A percentile compares a stretch with the other conserved stretches of the same genome.
phyloP scores from a whole-genome alignment of 1,139 yeast species.

The Yamadazyma triangularis region DNA sequence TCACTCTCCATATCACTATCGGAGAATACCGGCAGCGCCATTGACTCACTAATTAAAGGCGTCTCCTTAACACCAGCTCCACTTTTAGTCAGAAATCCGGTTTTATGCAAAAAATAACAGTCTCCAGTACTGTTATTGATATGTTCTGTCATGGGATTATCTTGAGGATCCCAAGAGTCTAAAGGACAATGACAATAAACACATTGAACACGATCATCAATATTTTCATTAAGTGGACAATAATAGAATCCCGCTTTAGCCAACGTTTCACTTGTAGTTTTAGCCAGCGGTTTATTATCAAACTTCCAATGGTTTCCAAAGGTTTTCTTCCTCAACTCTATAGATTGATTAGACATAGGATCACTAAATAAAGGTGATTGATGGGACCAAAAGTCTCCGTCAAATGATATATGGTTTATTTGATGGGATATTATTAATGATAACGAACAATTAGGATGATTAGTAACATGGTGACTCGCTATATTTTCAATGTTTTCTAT shows the following conservation, averaged over 20 bases:
- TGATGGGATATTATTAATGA: constrained; percentile 25
- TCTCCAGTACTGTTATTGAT: constrained; percentile 31
- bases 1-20: too few relatives aligned
- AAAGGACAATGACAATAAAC: constrained; percentile 65
- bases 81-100: too few relatives aligned
- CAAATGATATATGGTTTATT: constrained; percentile 8
- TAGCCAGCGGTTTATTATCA: constrained; percentile 27
- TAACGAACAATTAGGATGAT: constrained; percentile 46
- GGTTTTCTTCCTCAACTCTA: constrained; percentile 44
- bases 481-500: constrained; percentile 31
- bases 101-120: constrained; percentile 51
- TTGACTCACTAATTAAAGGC: too few relatives aligned
- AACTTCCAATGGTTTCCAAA: constrained; percentile 55
- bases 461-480: constrained; percentile 41
- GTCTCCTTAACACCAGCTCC: too few relatives aligned
- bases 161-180: constrained; percentile 69
- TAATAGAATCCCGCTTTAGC: constrained; percentile 55
- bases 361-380: constrained; percentile 25
- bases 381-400: constrained; percentile 15
- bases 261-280: constrained; percentile 37
- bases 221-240: constrained; percentile 42
- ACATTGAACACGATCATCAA: constrained; percentile 60
- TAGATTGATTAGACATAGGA: constrained; percentile 25
- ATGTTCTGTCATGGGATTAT: constrained; percentile 60
- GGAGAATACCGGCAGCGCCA: too few relatives aligned